phyloP scores from a whole-genome alignment of 2,329 filamentous ascomycete genomes.

The Monosporascus sp. region DNA sequence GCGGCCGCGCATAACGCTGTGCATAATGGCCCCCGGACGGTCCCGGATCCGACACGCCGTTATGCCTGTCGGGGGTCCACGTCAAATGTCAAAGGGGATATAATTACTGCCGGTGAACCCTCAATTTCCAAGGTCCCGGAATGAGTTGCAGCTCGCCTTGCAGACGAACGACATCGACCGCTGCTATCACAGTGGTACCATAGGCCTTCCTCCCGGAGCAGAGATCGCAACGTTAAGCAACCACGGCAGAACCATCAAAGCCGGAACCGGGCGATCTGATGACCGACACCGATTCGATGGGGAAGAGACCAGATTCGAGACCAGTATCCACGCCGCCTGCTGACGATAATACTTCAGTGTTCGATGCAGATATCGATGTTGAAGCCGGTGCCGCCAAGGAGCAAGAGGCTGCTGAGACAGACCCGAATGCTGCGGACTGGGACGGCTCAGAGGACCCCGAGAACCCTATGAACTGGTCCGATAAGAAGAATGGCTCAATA shows the following conservation, averaged over 20 bases:
- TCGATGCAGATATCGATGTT: neutral
- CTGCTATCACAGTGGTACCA: neutral
- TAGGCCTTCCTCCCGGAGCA: neutral
- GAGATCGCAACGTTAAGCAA: neutral
- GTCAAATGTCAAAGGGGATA: no score
- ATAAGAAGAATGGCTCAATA: conserved; percentile 26
- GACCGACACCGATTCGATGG: neutral
- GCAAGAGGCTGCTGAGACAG: conserved; percentile 19
- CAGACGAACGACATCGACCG: neutral
- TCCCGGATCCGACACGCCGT: no score
- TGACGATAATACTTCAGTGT: neutral
- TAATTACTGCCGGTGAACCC: no score
- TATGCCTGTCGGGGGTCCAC: no score
- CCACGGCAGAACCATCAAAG: neutral
- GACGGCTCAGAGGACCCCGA: conserved; percentile 51
- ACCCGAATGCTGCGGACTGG: conserved; percentile 54
- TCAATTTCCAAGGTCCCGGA: neutral
- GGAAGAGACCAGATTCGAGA: neutral
- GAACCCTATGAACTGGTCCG: conserved; percentile 58
- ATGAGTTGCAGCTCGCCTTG: neutral
- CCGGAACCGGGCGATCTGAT: neutral
- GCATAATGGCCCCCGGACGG: no score
- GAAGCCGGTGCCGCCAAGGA: neutral
- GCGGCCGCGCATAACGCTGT: no score
- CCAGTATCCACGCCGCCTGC: no score